Conservation (phyloP, 225 moss, liverwort and hornwort genomes). For the Takakia lepidozioides region DNA sequence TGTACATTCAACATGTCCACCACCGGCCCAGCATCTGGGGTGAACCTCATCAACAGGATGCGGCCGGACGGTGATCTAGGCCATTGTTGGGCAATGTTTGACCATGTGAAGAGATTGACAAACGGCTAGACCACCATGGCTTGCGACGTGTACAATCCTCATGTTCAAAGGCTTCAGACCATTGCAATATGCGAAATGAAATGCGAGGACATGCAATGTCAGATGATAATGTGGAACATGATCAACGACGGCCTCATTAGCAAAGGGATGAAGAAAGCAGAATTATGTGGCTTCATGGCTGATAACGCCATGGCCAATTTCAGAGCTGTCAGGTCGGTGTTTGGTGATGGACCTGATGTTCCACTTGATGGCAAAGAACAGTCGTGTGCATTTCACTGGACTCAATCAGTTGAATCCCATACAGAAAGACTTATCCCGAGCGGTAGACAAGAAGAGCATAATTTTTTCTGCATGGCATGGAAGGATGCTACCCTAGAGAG, state of each 20-base stretch:
- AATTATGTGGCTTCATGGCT: conserved; percentile 9
- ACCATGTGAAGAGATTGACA: conserved; percentile 6
- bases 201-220: conserved; percentile 4
- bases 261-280: neutral
- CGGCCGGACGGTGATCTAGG: too few relatives aligned
- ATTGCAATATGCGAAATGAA: conserved; percentile 9
- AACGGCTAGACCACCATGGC: conserved; percentile 13
- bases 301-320: conserved; percentile 6
- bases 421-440: too few relatives aligned
- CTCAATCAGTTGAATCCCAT: too few relatives aligned
- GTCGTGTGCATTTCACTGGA: conserved; percentile 8
- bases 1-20: too few relatives aligned
- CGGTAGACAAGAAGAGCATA: too few relatives aligned
- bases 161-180: neutral
- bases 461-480: too few relatives aligned
- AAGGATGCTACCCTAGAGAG: too few relatives aligned
- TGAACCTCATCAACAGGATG: too few relatives aligned
- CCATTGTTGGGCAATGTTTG: conserved; percentile 2
- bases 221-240: too few relatives aligned
- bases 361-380: conserved; percentile 1
- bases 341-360: conserved; percentile 5
- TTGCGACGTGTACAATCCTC: conserved; percentile 7
- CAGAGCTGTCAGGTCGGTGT: neutral
- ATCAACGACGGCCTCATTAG: neutral
- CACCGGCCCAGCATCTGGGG: too few relatives aligned